A percentile compares a stretch with the other conserved stretches of the same genome.
These are phyloP conservation scores for Bryopsis sp. DNA, from an alignment of 139 green algal genomes.

Conservation along the genomic window DNA sequence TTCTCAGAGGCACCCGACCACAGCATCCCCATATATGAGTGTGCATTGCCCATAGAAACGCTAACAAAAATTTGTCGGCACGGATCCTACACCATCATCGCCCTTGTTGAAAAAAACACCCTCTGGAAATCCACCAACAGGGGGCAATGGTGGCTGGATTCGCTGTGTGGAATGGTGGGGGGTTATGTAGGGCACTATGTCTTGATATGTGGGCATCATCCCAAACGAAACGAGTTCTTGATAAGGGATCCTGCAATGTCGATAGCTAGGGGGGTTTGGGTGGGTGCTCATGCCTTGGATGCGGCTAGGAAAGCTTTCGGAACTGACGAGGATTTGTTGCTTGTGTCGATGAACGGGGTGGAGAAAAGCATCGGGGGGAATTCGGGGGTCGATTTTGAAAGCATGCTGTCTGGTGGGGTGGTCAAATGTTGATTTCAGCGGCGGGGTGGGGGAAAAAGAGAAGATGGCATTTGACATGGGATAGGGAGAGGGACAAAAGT, in stretches of 20 bases:
- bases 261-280: slow-evolving; percentile 8
- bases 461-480: no score
- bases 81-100: slow-evolving; percentile 53
- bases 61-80: slow-evolving; percentile 29
- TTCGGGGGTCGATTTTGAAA: no score
- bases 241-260: slow-evolving; percentile 44
- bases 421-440: no score
- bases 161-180: background rate
- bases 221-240: slow-evolving; percentile 30
- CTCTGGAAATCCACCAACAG: slow-evolving; percentile 32
- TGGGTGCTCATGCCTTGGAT: slow-evolving; percentile 36
- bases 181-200: slow-evolving; percentile 48
- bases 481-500: no score
- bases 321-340: slow-evolving; percentile 72
- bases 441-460: no score
- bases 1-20: slow-evolving; percentile 42
- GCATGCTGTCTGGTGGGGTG: no score
- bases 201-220: slow-evolving; percentile 40
- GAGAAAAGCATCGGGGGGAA: no score
- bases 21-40: background rate
- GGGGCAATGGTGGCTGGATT: slow-evolving; percentile 23
- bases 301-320: slow-evolving; percentile 46
- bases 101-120: slow-evolving; percentile 73
- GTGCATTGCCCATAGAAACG: slow-evolving; percentile 1
- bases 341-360: no score